Base-by-base conservation (phyloP, 768 basidiomycete species). In the Auricularia heimuer region DNA sequence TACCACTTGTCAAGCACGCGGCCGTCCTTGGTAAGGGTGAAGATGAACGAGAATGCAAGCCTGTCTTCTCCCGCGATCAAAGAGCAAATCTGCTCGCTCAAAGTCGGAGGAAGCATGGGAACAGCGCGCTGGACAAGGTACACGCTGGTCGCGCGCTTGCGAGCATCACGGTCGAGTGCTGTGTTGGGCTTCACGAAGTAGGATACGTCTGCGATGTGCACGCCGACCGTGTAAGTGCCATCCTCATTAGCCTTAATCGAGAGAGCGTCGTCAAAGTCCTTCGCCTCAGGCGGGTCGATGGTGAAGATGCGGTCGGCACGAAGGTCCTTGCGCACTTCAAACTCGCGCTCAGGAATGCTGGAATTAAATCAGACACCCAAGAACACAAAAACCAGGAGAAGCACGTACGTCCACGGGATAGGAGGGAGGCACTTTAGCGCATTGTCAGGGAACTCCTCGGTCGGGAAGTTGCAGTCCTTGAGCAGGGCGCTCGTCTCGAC, bases 391-490 rank as follows among this genome's bases (percentile, higher is more conserved):
- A 29, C 29, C 29, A 29, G 29, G 29, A 29, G 29, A 3, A 29
- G 29, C 29, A 81, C 89, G 77, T 73, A 92, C 89, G 82, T 85
- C 94, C 94, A 99, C 14, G 97, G 97, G 67, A 91, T 83, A 29
- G 97, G 97, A 61, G 97, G 97, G 33, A 98, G 77, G 73, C 97
- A 98, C 75, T 98, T 98, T 68, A 94, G 72, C 29, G 98, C 94
- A 71, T 90, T 90, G 60, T 99, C 97, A 8, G 88, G 85, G 76
- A 99, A 99, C 68, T 98, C 97, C 75, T 96, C 94, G 0, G 93
- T 91, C 2, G 96, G 93, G 86, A 98, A 98, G 77, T 98, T 98
- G 81, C 94, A 98, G 75, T 99, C 97, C 76, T 98, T 98, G 68
- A 99, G 81, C 66, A 99, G 79, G 7, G 97, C 97, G 67, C 92